Conservation (phyloP, 441 rosid genomes). For the Metrosideros polymorpha region DNA sequence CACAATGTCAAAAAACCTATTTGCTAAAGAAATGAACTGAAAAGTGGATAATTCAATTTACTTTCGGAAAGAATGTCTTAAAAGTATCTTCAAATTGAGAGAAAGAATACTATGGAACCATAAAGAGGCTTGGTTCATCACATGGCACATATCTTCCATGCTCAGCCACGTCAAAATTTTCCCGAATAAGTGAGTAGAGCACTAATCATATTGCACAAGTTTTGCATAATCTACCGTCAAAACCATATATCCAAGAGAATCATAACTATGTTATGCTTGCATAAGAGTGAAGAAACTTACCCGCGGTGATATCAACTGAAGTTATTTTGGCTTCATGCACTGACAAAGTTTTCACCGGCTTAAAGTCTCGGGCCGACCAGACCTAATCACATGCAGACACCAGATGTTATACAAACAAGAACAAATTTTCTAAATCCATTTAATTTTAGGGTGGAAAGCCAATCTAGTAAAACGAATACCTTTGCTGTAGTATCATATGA, state of each 20-base stretch:
- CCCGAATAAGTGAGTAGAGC: not conserved
- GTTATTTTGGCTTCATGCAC: constrained; percentile 85
- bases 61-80: not conserved
- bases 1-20: not conserved
- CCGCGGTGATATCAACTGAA: constrained; percentile 52
- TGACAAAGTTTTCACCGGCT: constrained; percentile 65
- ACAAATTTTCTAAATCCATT: not conserved
- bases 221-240: not conserved
- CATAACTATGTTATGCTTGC: not conserved
- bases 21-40: not conserved
- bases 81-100: not conserved
- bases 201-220: not conserved
- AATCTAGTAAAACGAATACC: constrained; percentile 17
- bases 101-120: not conserved
- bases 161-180: not conserved
- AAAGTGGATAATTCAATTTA: not conserved
- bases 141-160: not conserved
- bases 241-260: not conserved
- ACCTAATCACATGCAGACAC: constrained; percentile 32
- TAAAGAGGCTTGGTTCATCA: not conserved
- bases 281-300: constrained; percentile 12
- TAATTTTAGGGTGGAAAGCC: not conserved
- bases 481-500: constrained; percentile 92
- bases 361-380: constrained; percentile 90
- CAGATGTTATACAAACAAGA: constrained; percentile 3